Base-by-base conservation (phyloP, 2,329 filamentous ascomycete species). In the Lithohypha guttulata region DNA sequence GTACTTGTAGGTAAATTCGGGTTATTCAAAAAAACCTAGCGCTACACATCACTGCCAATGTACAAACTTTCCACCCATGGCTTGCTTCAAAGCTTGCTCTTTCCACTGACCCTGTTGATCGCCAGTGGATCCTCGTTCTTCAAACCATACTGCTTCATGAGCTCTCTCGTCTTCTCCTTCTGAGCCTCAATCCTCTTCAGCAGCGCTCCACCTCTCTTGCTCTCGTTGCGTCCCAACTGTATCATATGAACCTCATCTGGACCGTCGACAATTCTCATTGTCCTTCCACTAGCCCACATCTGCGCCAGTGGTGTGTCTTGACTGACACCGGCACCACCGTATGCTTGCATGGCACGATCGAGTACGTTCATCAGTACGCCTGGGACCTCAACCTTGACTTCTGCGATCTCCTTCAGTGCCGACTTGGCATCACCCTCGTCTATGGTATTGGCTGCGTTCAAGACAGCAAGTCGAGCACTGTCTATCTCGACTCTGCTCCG, bases 371-470 rank as follows among this genome's bases (percentile, higher is more conserved):
- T 71, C 1, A 84, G 79, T 54, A 80, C 84, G 55, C 77, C 71
- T 0, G 91, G 91, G 6, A 93, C 81, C 13, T 94, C 74, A 1
- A 96, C 80, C 71, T 98, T 98, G 49, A 91, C 89, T 65, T 95
- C 76, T 18, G 87, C 89, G 51, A 98, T 98, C 61, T 96, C 85
- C 60, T 81, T 85, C 45, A 95, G 74, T 0, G 89, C 85, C 49
- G 78, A 76, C 69, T 96, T 96, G 52, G 91, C 83, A 51, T 89
- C 81, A 14, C 79, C 74, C 51, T 83, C 74, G 64, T 98, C 91
- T 67, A 98, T 96, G 65, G 84, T 85, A 61, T 93, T 81, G 44
- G 91, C 91, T 1, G 91, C 91, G 63, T 96, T 95, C 48, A 95
- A 77, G 6, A 96, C 91, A 27, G 91, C 65, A 8, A 98, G 74